Base-by-base conservation (phyloP, 352 stramenopile genomes). In the Hyaloperonospora arabidopsidis region DNA sequence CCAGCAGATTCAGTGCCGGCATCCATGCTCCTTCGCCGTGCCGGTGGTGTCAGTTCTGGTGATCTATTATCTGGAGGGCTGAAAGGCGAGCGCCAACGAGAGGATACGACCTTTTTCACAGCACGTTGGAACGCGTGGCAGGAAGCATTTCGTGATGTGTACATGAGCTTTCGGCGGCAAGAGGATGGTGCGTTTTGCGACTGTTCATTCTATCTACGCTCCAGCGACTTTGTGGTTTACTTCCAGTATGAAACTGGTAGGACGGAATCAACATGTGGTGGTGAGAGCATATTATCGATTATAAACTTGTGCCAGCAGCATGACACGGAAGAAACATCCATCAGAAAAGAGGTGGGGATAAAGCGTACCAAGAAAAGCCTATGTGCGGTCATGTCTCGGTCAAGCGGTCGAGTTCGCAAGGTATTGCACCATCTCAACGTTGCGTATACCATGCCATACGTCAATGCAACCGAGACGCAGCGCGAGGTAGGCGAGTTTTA, bases 351-450 rank as follows among this genome's bases (percentile, higher is more conserved):
- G 15, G 35, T 61, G 53, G 35, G 25, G 15, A 5, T 14, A 2
- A 45, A 76, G 2, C 25, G 13, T 14, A 52, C 41, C 19, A 48
- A 53, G 14, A 36, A 36, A n/a, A 23, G 19, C 40, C 52, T 89
- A 2, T 72, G 61, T 35, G 77, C 77, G 15, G 77, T 87, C 19
- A 70, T 90, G 57, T 85, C 77, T 1, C 77, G 87, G 48, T 90
- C 79, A 18, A 88, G 68, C 43, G 68, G 70, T 25, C 63, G 74
- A 41, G 62, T 83, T 23, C 75, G 79, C 13, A 90, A 87, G 60
- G 63, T 75, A 10, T 58, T 90, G 1, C 70, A 80, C n/a, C 67
- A 70, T n/a, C 65, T 79, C 19, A 81, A 84, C 21, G 64, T 90
- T 22, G 52, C 60, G 28, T 87, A 84, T 39, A 65, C 49, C 12